Conservation (phyloP, 371 early-diverging fungal genomes). For the Cokeromyces recurvatus region DNA sequence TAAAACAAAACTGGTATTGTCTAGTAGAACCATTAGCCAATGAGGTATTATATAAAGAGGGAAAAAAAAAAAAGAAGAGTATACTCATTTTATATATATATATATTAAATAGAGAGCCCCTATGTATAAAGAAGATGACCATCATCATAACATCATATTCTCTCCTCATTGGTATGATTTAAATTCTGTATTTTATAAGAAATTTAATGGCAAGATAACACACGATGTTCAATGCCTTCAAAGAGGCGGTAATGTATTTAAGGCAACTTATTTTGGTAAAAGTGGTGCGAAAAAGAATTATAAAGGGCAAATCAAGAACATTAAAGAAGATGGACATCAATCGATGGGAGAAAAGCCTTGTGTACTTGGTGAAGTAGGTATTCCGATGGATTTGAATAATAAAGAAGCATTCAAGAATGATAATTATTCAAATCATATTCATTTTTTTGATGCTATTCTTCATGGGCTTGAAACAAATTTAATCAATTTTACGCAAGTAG, state of each 20-base stretch:
- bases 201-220: slow-evolving; percentile 67
- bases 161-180: slow-evolving; percentile 44
- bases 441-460: slow-evolving; percentile 73
- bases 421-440: slow-evolving; percentile 65
- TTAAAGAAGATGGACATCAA: slow-evolving; percentile 54
- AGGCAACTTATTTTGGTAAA: slow-evolving; percentile 77
- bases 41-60: slow-evolving; percentile 43
- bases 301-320: slow-evolving; percentile 64
- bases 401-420: slow-evolving; percentile 61
- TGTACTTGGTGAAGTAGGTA: slow-evolving; percentile 78
- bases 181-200: slow-evolving; percentile 69
- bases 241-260: slow-evolving; percentile 64
- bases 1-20: slow-evolving; percentile 48
- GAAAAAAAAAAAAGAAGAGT: no score
- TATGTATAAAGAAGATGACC: slow-evolving; percentile 46
- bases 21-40: slow-evolving; percentile 79
- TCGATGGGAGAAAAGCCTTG: slow-evolving; percentile 67
- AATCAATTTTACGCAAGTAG: slow-evolving; percentile 65
- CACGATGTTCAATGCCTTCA: slow-evolving; percentile 74
- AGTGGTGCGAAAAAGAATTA: slow-evolving; percentile 76
- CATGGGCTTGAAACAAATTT: slow-evolving; percentile 70
- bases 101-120: slow-evolving; percentile 67
- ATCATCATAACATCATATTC: slow-evolving; percentile 60
- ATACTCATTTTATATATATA: no score
- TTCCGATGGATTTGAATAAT: slow-evolving; percentile 84